phyloP scores from a whole-genome alignment of 495 filamentous ascomycete species.

The Penicillium subrubescens region DNA sequence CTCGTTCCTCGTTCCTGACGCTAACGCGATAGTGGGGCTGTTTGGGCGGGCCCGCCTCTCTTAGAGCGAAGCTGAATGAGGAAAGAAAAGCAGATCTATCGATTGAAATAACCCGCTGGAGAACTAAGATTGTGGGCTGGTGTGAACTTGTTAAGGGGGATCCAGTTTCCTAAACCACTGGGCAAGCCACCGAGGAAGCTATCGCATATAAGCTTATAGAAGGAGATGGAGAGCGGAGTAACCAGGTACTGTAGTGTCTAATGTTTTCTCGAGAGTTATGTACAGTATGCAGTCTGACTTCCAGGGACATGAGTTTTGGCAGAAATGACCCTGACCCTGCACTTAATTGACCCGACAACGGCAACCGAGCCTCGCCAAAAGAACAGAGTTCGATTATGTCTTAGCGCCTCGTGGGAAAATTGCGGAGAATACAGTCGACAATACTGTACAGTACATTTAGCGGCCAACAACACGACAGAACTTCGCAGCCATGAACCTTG shows the following conservation, averaged over 20 bases:
- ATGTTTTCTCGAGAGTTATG: neutral
- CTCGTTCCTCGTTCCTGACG: neutral
- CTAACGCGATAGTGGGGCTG: conserved; percentile 7
- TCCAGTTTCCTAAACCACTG: neutral
- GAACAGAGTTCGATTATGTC: conserved; percentile 7
- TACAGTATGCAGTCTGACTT: neutral
- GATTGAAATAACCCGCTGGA: neutral
- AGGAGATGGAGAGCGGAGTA: neutral
- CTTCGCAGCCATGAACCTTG: neutral
- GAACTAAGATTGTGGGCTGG: neutral
- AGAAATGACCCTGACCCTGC: neutral
- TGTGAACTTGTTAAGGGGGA: too few species aligned
- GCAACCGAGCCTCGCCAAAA: neutral
- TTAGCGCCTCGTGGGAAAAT: neutral
- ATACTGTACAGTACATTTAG: conserved; percentile 1
- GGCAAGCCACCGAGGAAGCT: conserved; percentile 6
- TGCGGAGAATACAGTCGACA: neutral
- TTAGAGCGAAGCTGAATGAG: neutral
- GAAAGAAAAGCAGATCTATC: conserved; percentile 6
- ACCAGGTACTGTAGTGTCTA: conserved; percentile 2
- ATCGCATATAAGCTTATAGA: conserved; percentile 16
- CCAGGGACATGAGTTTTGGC: neutral
- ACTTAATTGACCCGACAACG: neutral
- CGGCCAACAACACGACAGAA: conserved; percentile 1
- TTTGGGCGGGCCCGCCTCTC: neutral